Evolutionary conservation across 2,329 filamentous ascomycete genomes (phyloP).

Genomic region (Colletotrichum acutatum): DNA sequence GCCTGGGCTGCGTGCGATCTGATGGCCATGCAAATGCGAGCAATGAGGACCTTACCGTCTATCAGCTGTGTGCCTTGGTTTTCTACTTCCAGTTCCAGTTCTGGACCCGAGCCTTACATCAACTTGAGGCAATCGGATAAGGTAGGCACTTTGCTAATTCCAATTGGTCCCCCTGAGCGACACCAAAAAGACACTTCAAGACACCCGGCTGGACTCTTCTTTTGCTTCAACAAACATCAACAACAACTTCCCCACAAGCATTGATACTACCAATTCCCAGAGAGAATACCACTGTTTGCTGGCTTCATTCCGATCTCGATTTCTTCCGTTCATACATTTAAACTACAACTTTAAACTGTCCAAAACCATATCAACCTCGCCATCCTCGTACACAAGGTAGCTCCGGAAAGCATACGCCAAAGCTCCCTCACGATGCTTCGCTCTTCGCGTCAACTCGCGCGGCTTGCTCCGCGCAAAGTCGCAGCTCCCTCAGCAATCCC

Average conservation of each 20-base stretch:
- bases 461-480: conserved; percentile 36
- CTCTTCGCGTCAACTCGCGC: conserved; percentile 41
- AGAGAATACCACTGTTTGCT: too few relatives aligned
- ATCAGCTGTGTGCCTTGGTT: neutral
- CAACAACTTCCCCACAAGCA: neutral
- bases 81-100: neutral
- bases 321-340: neutral
- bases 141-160: neutral
- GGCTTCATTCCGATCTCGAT: neutral
- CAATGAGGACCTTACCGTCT: too few relatives aligned
- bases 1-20: neutral
- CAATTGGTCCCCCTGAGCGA: neutral
- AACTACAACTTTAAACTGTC: neutral
- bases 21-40: neutral
- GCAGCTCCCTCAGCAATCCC: neutral
- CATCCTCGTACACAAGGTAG: too few relatives aligned
- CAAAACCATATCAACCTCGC: neutral
- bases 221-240: neutral
- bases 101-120: conserved; percentile 24
- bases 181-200: conserved; percentile 1
- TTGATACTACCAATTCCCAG: neutral
- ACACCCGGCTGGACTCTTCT: neutral
- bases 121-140: conserved; percentile 19
- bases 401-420: too few relatives aligned
- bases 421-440: conserved; percentile 43